Base-by-base conservation (phyloP, 1,139 yeast species). In the Suhomyces bokatorum region DNA sequence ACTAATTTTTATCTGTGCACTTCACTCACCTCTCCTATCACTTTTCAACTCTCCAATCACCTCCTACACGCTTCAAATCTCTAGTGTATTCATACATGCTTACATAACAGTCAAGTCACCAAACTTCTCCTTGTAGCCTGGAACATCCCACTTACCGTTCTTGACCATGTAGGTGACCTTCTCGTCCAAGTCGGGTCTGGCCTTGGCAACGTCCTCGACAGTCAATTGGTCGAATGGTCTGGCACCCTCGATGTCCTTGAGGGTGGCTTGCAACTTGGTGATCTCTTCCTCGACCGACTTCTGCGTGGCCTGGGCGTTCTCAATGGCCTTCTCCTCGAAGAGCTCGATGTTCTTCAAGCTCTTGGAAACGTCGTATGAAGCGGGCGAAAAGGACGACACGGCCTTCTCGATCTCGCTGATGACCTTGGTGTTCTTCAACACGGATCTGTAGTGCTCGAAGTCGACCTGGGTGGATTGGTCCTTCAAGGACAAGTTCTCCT, bases 221-320 rank as follows among this genome's bases (percentile, higher is more conserved):
- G 97, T 91, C 69, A 93, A 84, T 75, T 93, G 93, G 68, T 89
- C 97, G 64, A 93, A 91, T 62, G 99, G 97, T 79, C 98, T 88
- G 52, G 99, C 97, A 55, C 87, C 74, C 77, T 93, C 96, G 66
- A 93, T 95, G 78, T 93, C 95, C 70, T 82, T 82, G 67, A 93
- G 79, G 52, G 99, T 91, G 70, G 80, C 83, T 70, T 88, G 83
- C 67, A 93, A 83, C 63, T 89, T 91, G 59, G 80, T 74, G 64
- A 95, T 79, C 77, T 93, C 99, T 60, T 85, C 83, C 57, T 83
- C 74, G 50, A 93, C 98, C 56, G 93, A 83, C 57, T 83, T 74
- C 76, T 93, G 97, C 53, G 99, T 93, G 63, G 85, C 83, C 76
- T 87, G 82, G 59, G 99, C 99, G 71, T 91, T 91, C 73, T 88